Percentiles rank a stretch among this genome's conserved stretches.
phyloP scores from a whole-genome alignment of 805 yeast species.

The Candida takata region DNA sequence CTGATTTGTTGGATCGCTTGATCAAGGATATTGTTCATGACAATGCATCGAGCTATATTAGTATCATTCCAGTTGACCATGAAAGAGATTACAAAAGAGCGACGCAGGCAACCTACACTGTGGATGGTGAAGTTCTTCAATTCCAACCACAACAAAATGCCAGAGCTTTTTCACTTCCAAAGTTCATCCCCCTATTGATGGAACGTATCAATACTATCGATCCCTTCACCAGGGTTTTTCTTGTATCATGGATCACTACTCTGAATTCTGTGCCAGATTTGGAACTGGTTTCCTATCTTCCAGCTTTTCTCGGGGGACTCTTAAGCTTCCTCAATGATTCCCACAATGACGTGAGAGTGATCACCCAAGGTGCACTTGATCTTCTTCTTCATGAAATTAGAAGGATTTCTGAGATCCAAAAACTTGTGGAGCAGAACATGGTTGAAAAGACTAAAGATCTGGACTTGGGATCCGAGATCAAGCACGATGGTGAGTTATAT shows the following conservation, averaged over 20 bases:
- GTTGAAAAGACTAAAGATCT: constrained; percentile 8
- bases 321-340: constrained; percentile 74
- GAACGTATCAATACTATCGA: constrained; percentile 90
- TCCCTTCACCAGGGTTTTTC: constrained; percentile 85
- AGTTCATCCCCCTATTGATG: constrained; percentile 83
- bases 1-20: constrained; percentile 83
- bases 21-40: constrained; percentile 94
- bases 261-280: constrained; percentile 88
- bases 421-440: constrained; percentile 34
- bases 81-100: constrained; percentile 31
- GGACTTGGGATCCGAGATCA: constrained; percentile 12
- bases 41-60: constrained; percentile 81
- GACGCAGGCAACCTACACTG: constrained; percentile 38
- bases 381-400: constrained; percentile 74
- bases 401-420: constrained; percentile 63
- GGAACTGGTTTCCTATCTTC: constrained; percentile 79
- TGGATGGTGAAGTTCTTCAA: constrained; percentile 54
- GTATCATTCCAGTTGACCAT: constrained; percentile 51
- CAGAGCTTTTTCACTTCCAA: constrained; percentile 74
- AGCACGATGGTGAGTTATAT: constrained; percentile 46
- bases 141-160: constrained; percentile 53
- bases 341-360: constrained; percentile 79
- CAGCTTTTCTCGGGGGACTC: constrained; percentile 82
- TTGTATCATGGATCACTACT: constrained; percentile 91
- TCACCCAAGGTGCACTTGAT: constrained; percentile 72